Base-by-base conservation (phyloP, 495 filamentous ascomycete species). In the Pyrenula aspistea region DNA sequence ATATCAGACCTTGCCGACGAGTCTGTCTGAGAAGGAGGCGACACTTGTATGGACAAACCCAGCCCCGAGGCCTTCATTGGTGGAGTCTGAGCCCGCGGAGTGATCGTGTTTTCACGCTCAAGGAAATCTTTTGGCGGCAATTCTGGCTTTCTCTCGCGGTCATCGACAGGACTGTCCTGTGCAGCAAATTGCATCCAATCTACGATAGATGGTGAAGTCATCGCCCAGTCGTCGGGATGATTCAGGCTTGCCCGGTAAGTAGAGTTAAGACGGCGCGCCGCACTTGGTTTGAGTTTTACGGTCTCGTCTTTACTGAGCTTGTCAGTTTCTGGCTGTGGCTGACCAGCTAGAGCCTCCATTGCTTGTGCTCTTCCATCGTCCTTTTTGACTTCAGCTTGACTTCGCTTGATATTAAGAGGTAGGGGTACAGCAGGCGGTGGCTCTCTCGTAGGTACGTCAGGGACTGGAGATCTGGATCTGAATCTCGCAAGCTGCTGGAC, bases 191-290 rank as follows among this genome's bases (percentile, higher is more conserved):
- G 71, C 70, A 78, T 77, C 71, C 77, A 78, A 59, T 79, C 77
- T 56, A 71, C 72, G 42, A 81, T 77, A 2, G 77, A 81, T 3
- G 78, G 78, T 10, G 78, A 81, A 22, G 77, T 77, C 62, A 77
- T 70, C 55, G 73, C 73, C 75, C 74, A 80, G 57, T 81, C 78
- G 58, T 75, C 73, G 20, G 71, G 73, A 8, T 71, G 62, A 22
- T 69, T 65, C 24, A 81, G 60, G 56, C 76, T 80, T 22, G 78
- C 72, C 2, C 68, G 61, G 54, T 74, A 56, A 20, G 22, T 24
- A 19, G 19, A 21, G 4, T 52, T 4, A 21, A 24, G 50, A 52
- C 50, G 50, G 4, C 19, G 50, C 8, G 50, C n/a, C 10, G 50
- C 50, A 52, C 19, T 21, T 10, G 22, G 19, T 20, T 52, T 20